Evolutionary conservation across 352 stramenopile genomes (phyloP).

Genomic region (Globisporangium parvum): DNA sequence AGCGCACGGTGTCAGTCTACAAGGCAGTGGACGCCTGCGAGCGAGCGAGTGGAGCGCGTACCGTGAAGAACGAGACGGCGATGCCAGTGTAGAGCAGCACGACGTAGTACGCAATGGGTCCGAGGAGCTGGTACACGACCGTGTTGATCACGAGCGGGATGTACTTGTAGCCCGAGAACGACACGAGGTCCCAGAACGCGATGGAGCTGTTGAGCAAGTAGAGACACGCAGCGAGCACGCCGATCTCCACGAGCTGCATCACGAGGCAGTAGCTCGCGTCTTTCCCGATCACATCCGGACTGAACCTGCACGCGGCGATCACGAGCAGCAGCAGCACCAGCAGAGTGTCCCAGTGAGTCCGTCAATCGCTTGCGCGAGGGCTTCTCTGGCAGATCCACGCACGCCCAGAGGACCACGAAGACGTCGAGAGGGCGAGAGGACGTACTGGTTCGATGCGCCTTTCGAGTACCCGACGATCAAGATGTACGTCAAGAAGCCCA

Average conservation of each 20-base stretch:
- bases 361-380: slow-evolving; percentile 1
- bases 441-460: slow-evolving; percentile 88
- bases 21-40: not conserved
- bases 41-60: slow-evolving; percentile 26
- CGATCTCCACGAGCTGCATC: slow-evolving; percentile 91
- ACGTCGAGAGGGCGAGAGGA: too few relatives aligned
- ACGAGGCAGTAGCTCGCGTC: slow-evolving; percentile 90
- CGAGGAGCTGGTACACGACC: slow-evolving; percentile 81
- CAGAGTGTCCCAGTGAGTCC: not conserved
- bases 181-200: slow-evolving; percentile 94
- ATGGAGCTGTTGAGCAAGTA: slow-evolving; percentile 93
- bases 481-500: slow-evolving; percentile 99
- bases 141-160: slow-evolving; percentile 95
- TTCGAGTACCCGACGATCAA: slow-evolving; percentile 96
- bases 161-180: slow-evolving; percentile 99
- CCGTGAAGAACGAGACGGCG: slow-evolving; percentile 93
- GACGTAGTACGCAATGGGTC: slow-evolving; percentile 89
- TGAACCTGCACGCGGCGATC: slow-evolving; percentile 74
- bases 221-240: slow-evolving; percentile 90
- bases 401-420: not conserved
- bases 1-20: slow-evolving; percentile 1
- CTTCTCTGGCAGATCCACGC: not conserved
- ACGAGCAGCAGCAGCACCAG: not conserved
- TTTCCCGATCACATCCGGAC: slow-evolving; percentile 93
- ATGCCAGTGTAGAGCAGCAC: slow-evolving; percentile 91